phyloP scores from a whole-genome alignment of 2,329 filamentous ascomycete genomes.

The Diplocarpon mali region DNA sequence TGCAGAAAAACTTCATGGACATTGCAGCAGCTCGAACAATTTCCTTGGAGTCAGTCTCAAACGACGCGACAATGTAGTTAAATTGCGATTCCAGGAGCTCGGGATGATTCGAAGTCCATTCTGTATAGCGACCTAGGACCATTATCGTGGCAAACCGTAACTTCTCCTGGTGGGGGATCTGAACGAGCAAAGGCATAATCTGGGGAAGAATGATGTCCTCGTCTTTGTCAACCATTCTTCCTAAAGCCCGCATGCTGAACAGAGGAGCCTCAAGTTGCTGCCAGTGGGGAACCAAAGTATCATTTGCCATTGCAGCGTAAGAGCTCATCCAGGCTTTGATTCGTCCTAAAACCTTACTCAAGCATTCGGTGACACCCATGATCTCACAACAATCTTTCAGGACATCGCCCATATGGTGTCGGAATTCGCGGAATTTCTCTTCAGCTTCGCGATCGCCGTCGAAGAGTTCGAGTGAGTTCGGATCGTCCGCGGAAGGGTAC shows the following conservation, averaged over 20 bases:
- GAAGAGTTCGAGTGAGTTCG: conserved; percentile 74
- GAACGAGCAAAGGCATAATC: conserved; percentile 85
- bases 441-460: conserved; percentile 92
- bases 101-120: conserved; percentile 92
- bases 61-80: conserved; percentile 89
- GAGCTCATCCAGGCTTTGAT: conserved; percentile 83
- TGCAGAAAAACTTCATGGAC: conserved; percentile 94
- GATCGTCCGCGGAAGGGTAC: conserved; percentile 62
- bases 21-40: conserved; percentile 86
- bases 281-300: conserved; percentile 78
- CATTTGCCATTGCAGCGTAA: conserved; percentile 65
- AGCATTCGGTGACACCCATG: conserved; percentile 82
- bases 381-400: conserved; percentile 96
- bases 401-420: conserved; percentile 95
- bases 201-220: conserved; percentile 81
- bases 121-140: conserved; percentile 91
- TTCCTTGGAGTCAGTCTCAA: conserved; percentile 78
- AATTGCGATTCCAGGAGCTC: conserved; percentile 88
- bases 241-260: conserved; percentile 92
- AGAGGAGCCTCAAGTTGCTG: conserved; percentile 91
- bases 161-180: conserved; percentile 93
- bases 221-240: conserved; percentile 85
- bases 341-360: conserved; percentile 75
- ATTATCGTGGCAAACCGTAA: conserved; percentile 98
- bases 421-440: conserved; percentile 93